Conservation (phyloP, 805 yeast species). For the Saccharomycopsis sp. region DNA sequence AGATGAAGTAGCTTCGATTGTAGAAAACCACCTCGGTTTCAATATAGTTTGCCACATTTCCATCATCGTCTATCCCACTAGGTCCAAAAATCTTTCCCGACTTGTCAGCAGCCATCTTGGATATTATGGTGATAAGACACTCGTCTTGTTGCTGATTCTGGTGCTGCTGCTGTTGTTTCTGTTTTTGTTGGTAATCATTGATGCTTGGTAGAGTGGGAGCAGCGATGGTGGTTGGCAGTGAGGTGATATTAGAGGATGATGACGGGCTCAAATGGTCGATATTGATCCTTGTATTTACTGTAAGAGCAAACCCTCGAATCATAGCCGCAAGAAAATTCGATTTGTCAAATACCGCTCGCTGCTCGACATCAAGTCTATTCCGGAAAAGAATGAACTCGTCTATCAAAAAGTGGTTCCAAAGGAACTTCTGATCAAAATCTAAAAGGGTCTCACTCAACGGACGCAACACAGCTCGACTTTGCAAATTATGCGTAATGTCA, state of each 20-base stretch:
- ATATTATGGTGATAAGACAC: constrained; percentile 60
- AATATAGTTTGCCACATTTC: constrained; percentile 84
- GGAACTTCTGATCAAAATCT: constrained; percentile 65
- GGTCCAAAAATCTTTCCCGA: constrained; percentile 84
- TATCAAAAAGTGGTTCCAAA: constrained; percentile 90
- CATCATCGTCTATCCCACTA: constrained; percentile 87
- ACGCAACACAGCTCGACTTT: constrained; percentile 52
- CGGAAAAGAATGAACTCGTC: constrained; percentile 69
- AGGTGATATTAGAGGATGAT: neutral
- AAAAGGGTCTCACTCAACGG: constrained; percentile 29
- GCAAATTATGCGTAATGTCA: constrained; percentile 77
- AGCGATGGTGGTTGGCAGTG: neutral
- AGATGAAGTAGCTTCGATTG: constrained; percentile 43
- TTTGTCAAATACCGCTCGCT: constrained; percentile 52
- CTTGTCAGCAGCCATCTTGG: constrained; percentile 83
- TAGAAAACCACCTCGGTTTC: constrained; percentile 80
- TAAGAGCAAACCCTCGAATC: constrained; percentile 88
- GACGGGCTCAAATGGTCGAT: constrained; percentile 7
- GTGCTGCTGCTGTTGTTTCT: constrained; percentile 14
- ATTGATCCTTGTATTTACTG: constrained; percentile 33
- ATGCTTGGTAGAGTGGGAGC: constrained; percentile 19
- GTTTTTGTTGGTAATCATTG: constrained; percentile 21
- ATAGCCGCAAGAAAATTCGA: constrained; percentile 73
- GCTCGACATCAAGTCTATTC: constrained; percentile 53
- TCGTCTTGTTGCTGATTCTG: constrained; percentile 17